A percentile compares a stretch with the other conserved stretches of the same genome.
Evolutionary conservation across 768 basidiomycete genomes (phyloP).

Genomic region (Lentinula edodes): DNA sequence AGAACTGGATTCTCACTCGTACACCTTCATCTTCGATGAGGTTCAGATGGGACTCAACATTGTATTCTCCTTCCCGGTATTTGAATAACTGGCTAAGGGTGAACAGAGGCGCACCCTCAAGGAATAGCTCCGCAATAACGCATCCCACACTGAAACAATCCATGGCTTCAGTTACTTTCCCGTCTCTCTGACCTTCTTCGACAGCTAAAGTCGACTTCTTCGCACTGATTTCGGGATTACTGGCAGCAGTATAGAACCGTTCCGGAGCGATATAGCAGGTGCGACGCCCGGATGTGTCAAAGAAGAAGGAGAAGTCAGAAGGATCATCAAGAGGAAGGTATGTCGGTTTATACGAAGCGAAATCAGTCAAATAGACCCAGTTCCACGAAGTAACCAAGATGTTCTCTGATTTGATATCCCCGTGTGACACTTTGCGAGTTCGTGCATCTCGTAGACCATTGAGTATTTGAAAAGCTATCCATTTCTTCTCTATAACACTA

Average conservation of each 20-base stretch:
- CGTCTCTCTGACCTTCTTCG: conserved; percentile 67
- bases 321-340: conserved; percentile 95
- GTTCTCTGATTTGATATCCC: conserved; percentile 97
- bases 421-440: conserved; percentile 86
- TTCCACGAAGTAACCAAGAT: conserved; percentile 95
- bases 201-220: conserved; percentile 53
- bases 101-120: conserved; percentile 91
- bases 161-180: conserved; percentile 90
- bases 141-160: conserved; percentile 95
- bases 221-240: conserved; percentile 63
- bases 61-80: conserved; percentile 82
- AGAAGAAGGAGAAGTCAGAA: conserved; percentile 96
- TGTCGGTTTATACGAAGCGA: conserved; percentile 93
- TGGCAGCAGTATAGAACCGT: conserved; percentile 77
- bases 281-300: conserved; percentile 88
- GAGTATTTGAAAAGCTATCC: conserved; percentile 93
- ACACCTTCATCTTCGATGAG: conserved; percentile 79
- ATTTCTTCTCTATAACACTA: conserved; percentile 89
- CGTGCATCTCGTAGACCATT: conserved; percentile 80
- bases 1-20: conserved; percentile 46
- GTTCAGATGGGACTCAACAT: conserved; percentile 63
- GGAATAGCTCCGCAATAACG: conserved; percentile 91
- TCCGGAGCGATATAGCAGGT: conserved; percentile 98
- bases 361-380: conserved; percentile 93
- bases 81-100: conserved; percentile 93